Conservation (phyloP, 257 asterid species). For the Solanum pinnatisectum region DNA sequence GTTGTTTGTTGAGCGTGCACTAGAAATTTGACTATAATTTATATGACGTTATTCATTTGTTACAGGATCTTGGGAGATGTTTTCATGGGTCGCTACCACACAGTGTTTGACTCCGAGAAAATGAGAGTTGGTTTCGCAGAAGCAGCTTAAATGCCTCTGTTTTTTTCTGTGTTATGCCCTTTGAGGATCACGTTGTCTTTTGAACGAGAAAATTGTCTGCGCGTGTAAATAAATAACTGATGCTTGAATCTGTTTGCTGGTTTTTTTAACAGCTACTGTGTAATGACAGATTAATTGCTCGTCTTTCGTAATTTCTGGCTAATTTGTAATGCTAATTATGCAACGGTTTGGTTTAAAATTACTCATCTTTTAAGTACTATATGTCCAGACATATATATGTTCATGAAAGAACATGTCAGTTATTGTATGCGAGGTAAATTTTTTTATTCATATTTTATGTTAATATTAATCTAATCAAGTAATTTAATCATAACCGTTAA, state of each 20-base stretch:
- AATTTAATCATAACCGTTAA: not conserved
- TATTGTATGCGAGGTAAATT: too few species aligned
- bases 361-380: not conserved
- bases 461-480: not conserved
- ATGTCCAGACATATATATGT: too few species aligned
- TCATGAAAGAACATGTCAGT: not conserved
- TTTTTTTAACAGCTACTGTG: not conserved
- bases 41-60: not conserved
- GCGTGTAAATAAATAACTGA: not conserved
- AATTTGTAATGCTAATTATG: not conserved
- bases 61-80: slow-evolving; percentile 85
- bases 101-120: slow-evolving; percentile 66
- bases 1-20: not conserved
- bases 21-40: not conserved
- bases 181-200: not conserved
- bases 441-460: not conserved
- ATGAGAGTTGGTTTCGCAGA: slow-evolving; percentile 71
- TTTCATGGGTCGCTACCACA: slow-evolving; percentile 75
- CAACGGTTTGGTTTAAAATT: not conserved
- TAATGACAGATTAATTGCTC: not conserved
- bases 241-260: not conserved
- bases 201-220: not conserved
- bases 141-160: slow-evolving; percentile 36
- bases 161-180: not conserved
- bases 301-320: not conserved